Percentiles rank a stretch among this genome's conserved stretches.
Evolutionary conservation across 768 basidiomycete genomes (phyloP).

Genomic region (Termitomyces sp.): DNA sequence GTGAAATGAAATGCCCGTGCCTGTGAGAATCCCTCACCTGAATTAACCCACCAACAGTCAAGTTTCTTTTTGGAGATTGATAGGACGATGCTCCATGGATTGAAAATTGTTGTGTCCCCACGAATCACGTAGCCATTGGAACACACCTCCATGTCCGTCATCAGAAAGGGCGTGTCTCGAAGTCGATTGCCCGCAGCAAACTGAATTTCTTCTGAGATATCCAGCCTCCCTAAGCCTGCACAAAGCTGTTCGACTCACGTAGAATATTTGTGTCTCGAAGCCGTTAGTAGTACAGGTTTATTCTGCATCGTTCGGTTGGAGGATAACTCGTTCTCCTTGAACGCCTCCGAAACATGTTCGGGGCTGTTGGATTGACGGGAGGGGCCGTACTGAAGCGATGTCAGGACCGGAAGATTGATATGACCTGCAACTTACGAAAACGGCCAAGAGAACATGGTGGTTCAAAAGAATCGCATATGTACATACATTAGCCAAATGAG

Average conservation of each 20-base stretch:
- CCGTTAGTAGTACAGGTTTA: slow-evolving; percentile 80
- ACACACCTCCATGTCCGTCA: too few relatives aligned
- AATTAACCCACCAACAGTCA: too few relatives aligned
- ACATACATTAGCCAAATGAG: slow-evolving; percentile 2
- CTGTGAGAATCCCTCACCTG: too few relatives aligned
- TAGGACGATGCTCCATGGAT: too few relatives aligned
- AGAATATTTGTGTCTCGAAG: slow-evolving; percentile 92
- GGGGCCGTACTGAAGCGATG: slow-evolving; percentile 42
- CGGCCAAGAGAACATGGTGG: slow-evolving; percentile 73
- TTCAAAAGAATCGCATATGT: slow-evolving; percentile 14
- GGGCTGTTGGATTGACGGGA: slow-evolving; percentile 61
- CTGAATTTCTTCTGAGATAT: too few relatives aligned
- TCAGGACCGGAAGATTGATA: slow-evolving; percentile 6
- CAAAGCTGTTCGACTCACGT: slow-evolving; percentile 37
- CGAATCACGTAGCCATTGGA: too few relatives aligned
- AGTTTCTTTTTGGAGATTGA: too few relatives aligned
- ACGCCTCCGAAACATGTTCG: slow-evolving; percentile 74
- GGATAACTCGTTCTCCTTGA: slow-evolving; percentile 57
- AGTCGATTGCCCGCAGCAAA: too few relatives aligned
- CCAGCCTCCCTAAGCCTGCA: too few relatives aligned
- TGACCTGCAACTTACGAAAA: slow-evolving; percentile 61
- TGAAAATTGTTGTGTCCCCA: too few relatives aligned
- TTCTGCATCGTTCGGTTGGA: slow-evolving; percentile 71
- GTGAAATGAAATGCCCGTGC: too few relatives aligned
- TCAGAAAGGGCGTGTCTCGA: too few relatives aligned